Evolutionary conservation across 2,329 filamentous ascomycete genomes (phyloP), one percentile per base, ranked within the genome.

Genomic region (Stenocarpella maydis): DNA sequence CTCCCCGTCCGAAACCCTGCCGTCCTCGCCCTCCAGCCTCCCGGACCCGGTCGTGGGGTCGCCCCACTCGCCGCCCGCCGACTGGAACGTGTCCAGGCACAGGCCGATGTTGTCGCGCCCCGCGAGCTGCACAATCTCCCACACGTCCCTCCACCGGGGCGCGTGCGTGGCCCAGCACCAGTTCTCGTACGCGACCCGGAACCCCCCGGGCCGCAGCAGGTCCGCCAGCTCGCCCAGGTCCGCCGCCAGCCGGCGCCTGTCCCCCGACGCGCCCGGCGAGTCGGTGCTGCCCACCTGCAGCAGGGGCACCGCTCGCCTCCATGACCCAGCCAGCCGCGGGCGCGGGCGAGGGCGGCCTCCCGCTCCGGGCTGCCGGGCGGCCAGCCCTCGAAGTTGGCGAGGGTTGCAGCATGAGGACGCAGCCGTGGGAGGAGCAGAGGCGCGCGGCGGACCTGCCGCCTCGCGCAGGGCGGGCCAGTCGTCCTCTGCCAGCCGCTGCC

Each of bases 121-220:
- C 2, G 90, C 90, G 53, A 82, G 83, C 71, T 86, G 75, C 4
- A 93, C 90, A 15, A 94, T 90, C 2, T 87, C 80, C 90, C 91
- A 94, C 0, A 90, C 89, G 60, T 90, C 84, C 72, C 85, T 86
- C 92, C 92, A 95, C 1, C 81, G 84, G 0, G 90, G 86, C 0
- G 91, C 90, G 60, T 89, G 86, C 0, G 91, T 92, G 0, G 89
- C 89, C 92, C 92, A 95, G 79, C 91, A 93, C 91, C 91, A 94
- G 76, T 94, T 94, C 79, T 95, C 92, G 73, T 94, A 95, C 0
- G 91, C 91, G 21, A 95, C 80, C 8, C 86, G 84, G 76, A 89
- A 87, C 0, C 84, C 83, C 55, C 87, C 84, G 26, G 82, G 76
- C 0, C 85, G 85, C 1, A 92, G 82, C 64, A 91, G 79, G 67